phyloP scores from a whole-genome alignment of 345 rosid species.

The Draba incana region DNA sequence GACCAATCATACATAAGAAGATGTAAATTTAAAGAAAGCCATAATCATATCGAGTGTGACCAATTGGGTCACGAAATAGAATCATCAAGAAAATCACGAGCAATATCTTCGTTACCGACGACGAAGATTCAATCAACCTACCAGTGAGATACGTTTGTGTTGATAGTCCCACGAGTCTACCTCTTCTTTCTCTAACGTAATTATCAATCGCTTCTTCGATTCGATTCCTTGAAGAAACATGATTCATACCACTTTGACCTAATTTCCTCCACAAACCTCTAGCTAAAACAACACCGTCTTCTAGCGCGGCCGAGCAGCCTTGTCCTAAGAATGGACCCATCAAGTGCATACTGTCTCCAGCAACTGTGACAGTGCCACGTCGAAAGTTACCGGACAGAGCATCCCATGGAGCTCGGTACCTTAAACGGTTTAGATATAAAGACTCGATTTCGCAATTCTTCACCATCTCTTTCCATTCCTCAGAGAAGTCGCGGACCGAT shows the following conservation, averaged over 20 bases:
- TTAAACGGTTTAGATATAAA: slow-evolving; percentile 42
- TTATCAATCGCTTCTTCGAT: slow-evolving; percentile 43
- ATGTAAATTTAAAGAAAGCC: slow-evolving; percentile 34
- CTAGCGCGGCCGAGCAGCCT: slow-evolving; percentile 51
- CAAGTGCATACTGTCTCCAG: slow-evolving; percentile 57
- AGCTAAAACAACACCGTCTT: slow-evolving; percentile 59
- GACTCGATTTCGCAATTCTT: slow-evolving; percentile 41
- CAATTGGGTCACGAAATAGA: slow-evolving; percentile 42
- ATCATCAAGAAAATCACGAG: slow-evolving; percentile 22
- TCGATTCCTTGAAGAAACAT: background rate
- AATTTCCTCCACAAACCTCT: slow-evolving; percentile 48
- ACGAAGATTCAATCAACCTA: slow-evolving; percentile 27
- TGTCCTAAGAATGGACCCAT: slow-evolving; percentile 64
- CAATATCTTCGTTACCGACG: slow-evolving; percentile 26
- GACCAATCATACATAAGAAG: background rate
- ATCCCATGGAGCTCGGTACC: slow-evolving; percentile 52
- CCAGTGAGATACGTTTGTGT: slow-evolving; percentile 54
- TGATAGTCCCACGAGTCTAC: slow-evolving; percentile 49
- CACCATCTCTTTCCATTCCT: slow-evolving; percentile 48
- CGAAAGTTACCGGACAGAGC: slow-evolving; percentile 37
- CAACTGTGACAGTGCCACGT: slow-evolving; percentile 52
- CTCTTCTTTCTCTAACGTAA: slow-evolving; percentile 49
- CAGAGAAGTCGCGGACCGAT: slow-evolving; percentile 40
- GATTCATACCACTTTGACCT: slow-evolving; percentile 18
- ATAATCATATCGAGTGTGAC: slow-evolving; percentile 50